Conservation (phyloP, 768 basidiomycete species). For the Cubamyces lactineus region DNA sequence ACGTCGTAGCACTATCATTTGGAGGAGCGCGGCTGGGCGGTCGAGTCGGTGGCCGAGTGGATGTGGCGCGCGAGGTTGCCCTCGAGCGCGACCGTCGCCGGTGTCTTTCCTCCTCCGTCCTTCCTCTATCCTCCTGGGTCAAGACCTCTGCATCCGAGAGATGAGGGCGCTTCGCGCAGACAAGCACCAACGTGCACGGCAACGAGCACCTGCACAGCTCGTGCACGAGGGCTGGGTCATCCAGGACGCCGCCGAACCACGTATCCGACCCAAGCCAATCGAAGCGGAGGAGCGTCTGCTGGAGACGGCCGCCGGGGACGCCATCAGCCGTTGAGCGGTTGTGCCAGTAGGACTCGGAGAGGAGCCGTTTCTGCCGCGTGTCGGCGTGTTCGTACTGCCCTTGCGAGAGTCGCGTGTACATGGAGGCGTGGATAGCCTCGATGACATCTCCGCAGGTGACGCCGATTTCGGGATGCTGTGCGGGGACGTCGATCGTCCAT, state of each 20-base stretch:
- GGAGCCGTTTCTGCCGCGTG: slow-evolving; percentile 40
- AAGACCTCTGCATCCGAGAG: slow-evolving; percentile 53
- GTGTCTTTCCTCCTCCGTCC: slow-evolving; percentile 25
- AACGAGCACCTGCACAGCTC: slow-evolving; percentile 47
- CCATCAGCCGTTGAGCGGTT: slow-evolving; percentile 67
- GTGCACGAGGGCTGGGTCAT: slow-evolving; percentile 48
- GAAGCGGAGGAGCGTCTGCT: slow-evolving; percentile 61
- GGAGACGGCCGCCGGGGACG: slow-evolving; percentile 72
- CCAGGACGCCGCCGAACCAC: slow-evolving; percentile 63
- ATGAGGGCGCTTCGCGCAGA: slow-evolving; percentile 50
- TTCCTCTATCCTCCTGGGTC: slow-evolving; percentile 47
- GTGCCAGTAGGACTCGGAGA: slow-evolving; percentile 58
- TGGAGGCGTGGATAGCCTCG: slow-evolving; percentile 52
- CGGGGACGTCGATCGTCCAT: slow-evolving; percentile 55
- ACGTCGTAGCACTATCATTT: slow-evolving; percentile 2
- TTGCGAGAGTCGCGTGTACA: slow-evolving; percentile 54
- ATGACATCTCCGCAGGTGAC: slow-evolving; percentile 72
- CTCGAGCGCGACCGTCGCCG: slow-evolving; percentile 26
- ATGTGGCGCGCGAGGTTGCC: slow-evolving; percentile 27
- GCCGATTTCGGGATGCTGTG: slow-evolving; percentile 48
- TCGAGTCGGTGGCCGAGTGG: slow-evolving; percentile 19
- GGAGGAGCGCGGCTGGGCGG: slow-evolving; percentile 19
- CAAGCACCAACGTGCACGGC: slow-evolving; percentile 64
- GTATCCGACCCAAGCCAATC: slow-evolving; percentile 66
- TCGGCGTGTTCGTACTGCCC: slow-evolving; percentile 54